Conservation (phyloP, 176 grass and related monocot species). For the Oropetium thomaeum region DNA sequence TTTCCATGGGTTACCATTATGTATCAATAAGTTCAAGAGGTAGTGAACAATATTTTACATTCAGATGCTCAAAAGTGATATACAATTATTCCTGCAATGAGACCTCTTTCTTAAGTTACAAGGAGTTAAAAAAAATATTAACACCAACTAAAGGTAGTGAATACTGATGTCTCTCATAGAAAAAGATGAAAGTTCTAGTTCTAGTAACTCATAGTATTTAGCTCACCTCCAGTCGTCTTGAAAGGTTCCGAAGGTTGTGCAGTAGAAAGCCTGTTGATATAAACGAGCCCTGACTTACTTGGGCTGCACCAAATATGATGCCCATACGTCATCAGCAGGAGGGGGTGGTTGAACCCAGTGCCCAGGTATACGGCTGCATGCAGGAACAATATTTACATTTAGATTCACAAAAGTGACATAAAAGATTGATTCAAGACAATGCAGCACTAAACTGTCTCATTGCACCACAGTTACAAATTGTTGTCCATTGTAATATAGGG, state of each 20-base stretch:
- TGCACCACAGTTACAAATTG: neutral
- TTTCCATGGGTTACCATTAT: neutral
- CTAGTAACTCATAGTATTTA: neutral
- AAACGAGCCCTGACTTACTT: constrained; percentile 44
- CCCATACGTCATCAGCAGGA: constrained; percentile 83
- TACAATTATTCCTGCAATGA: no score
- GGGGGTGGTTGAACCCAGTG: constrained; percentile 81
- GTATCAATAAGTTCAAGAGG: neutral
- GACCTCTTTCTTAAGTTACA: neutral
- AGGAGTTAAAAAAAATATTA: neutral
- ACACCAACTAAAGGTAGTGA: neutral
- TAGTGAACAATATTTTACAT: no score
- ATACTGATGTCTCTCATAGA: neutral
- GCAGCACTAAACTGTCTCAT: neutral
- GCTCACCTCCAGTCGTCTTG: constrained; percentile 27
- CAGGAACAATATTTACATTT: constrained; percentile 25
- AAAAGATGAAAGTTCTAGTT: neutral
- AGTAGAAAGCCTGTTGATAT: constrained; percentile 15
- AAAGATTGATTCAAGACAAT: neutral
- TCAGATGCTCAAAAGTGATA: no score
- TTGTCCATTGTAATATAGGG: neutral
- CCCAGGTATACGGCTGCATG: constrained; percentile 71
- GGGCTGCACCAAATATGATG: constrained; percentile 66
- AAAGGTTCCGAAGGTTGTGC: constrained; percentile 9
- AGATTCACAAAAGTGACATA: neutral